A percentile compares a stretch with the other conserved stretches of the same genome.
These are phyloP conservation scores for Epichloe sibirici DNA, from an alignment of 2,329 filamentous ascomycete species.

Conservation along the genomic window DNA sequence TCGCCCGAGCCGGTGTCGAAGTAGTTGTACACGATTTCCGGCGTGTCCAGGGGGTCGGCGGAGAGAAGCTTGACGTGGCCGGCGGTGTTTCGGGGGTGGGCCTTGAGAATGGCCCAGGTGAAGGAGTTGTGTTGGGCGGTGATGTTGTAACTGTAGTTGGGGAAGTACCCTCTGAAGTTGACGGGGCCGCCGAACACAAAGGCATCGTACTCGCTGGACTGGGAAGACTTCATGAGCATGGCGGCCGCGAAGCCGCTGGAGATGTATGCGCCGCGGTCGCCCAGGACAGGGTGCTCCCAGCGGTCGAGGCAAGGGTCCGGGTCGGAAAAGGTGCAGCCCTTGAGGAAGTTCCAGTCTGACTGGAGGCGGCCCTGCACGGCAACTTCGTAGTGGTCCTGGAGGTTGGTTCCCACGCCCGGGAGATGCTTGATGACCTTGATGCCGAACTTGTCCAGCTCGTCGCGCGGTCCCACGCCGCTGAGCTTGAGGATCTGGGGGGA, in stretches of 20 bases:
- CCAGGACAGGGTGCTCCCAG: slow-evolving; percentile 13
- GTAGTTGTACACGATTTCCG: slow-evolving; percentile 51
- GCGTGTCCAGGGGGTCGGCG: slow-evolving; percentile 49
- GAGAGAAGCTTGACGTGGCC: slow-evolving; percentile 51
- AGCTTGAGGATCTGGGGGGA: slow-evolving; percentile 34
- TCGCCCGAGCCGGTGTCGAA: slow-evolving; percentile 39
- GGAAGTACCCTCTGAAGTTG: slow-evolving; percentile 18
- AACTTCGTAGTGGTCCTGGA: slow-evolving; percentile 19
- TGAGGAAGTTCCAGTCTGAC: slow-evolving; percentile 4
- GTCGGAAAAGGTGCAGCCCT: slow-evolving; percentile 17
- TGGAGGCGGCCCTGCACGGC: slow-evolving; percentile 10
- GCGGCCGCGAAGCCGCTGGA: slow-evolving; percentile 14
- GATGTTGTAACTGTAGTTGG: slow-evolving; percentile 12
- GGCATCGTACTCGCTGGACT: slow-evolving; percentile 16
- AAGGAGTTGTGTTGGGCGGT: slow-evolving; percentile 21
- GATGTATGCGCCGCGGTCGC: slow-evolving; percentile 12
- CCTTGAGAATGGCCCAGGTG: slow-evolving; percentile 36
- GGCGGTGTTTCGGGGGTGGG: slow-evolving; percentile 46
- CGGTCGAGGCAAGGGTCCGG: slow-evolving; percentile 22
- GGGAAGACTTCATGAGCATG: slow-evolving; percentile 17
- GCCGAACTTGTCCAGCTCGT: slow-evolving; percentile 25
- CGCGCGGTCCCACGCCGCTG: slow-evolving; percentile 30
- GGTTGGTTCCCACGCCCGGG: slow-evolving; percentile 50
- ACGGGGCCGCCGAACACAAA: slow-evolving; percentile 18
- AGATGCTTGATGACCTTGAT: slow-evolving; percentile 43